Percentiles rank a stretch among this genome's conserved stretches.
Conservation (phyloP, 345 rosid species). For the Gossypioides kirkii region DNA sequence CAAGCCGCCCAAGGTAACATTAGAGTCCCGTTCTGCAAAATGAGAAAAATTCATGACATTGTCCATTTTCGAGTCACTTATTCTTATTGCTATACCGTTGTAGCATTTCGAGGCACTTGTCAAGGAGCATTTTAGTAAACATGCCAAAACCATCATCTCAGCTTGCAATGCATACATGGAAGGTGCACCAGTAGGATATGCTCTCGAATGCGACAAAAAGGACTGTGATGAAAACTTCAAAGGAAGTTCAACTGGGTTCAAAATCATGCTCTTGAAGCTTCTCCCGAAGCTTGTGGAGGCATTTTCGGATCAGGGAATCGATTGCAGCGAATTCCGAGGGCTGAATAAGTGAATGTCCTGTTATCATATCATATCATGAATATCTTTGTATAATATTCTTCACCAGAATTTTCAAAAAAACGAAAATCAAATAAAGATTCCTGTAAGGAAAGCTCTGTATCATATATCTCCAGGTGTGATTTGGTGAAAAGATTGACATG, state of each 20-base stretch:
- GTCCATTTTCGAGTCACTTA: no score
- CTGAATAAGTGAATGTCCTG: constrained; percentile 23
- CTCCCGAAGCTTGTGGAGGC: constrained; percentile 68
- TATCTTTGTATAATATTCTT: constrained; percentile 18
- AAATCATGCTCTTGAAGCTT: constrained; percentile 88
- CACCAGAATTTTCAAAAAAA: neutral
- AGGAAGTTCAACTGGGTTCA: constrained; percentile 78
- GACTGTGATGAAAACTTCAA: constrained; percentile 32
- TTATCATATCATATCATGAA: neutral
- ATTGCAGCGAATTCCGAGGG: constrained; percentile 43
- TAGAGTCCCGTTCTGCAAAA: no score
- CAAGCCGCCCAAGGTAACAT: constrained; percentile 75
- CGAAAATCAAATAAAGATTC: neutral
- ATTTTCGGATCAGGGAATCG: constrained; percentile 62
- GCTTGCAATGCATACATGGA: constrained; percentile 77
- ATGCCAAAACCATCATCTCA: constrained; percentile 37
- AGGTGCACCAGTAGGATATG: constrained; percentile 57
- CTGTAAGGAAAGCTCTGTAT: neutral
- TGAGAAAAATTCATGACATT: no score
- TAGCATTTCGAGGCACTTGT: constrained; percentile 84
- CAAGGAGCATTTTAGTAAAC: constrained; percentile 58
- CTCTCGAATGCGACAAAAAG: constrained; percentile 21
- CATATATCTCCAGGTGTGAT: neutral
- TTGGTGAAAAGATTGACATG: neutral
- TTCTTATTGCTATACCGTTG: constrained; percentile 11